Percentiles rank a stretch among this genome's conserved stretches.
Evolutionary conservation across 2,329 filamentous ascomycete genomes (phyloP).

Genomic region (Xylariaceae sp.): DNA sequence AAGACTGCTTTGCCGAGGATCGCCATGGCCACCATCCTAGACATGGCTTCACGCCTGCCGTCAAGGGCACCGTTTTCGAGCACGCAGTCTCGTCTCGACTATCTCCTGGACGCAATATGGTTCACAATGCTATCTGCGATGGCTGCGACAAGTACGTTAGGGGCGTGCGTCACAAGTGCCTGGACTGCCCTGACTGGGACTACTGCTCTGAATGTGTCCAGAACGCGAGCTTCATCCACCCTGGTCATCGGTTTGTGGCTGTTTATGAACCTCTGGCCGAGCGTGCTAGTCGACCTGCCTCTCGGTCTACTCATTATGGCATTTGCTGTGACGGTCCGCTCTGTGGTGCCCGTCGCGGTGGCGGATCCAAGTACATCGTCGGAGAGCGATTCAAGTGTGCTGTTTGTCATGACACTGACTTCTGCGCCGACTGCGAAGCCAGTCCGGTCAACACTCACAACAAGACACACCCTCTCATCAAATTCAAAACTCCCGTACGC

Average conservation of each 20-base stretch:
- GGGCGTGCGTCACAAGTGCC: slow-evolving; percentile 91
- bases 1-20: slow-evolving; percentile 66
- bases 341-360: slow-evolving; percentile 52
- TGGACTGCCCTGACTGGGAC: slow-evolving; percentile 96
- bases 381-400: slow-evolving; percentile 95
- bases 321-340: slow-evolving; percentile 94
- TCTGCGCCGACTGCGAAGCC: slow-evolving; percentile 91
- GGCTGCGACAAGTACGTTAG: slow-evolving; percentile 83
- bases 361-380: slow-evolving; percentile 62
- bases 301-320: slow-evolving; percentile 59
- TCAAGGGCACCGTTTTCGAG: slow-evolving; percentile 54
- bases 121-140: slow-evolving; percentile 88
- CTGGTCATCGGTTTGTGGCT: slow-evolving; percentile 79
- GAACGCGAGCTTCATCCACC: slow-evolving; percentile 62
- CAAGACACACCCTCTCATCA: slow-evolving; percentile 92
- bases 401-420: slow-evolving; percentile 89
- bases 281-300: slow-evolving; percentile 28
- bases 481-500: slow-evolving; percentile 89
- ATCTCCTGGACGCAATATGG: slow-evolving; percentile 68
- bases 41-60: slow-evolving; percentile 68
- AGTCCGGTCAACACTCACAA: slow-evolving; percentile 80
- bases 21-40: slow-evolving; percentile 86
- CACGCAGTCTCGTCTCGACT: slow-evolving; percentile 59
- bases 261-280: slow-evolving; percentile 65
- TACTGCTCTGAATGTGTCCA: slow-evolving; percentile 74